Percentiles rank a stretch among this genome's conserved stretches.
Evolutionary conservation across 768 basidiomycete species (phyloP).

Genomic region (Leccinum variicolor): DNA sequence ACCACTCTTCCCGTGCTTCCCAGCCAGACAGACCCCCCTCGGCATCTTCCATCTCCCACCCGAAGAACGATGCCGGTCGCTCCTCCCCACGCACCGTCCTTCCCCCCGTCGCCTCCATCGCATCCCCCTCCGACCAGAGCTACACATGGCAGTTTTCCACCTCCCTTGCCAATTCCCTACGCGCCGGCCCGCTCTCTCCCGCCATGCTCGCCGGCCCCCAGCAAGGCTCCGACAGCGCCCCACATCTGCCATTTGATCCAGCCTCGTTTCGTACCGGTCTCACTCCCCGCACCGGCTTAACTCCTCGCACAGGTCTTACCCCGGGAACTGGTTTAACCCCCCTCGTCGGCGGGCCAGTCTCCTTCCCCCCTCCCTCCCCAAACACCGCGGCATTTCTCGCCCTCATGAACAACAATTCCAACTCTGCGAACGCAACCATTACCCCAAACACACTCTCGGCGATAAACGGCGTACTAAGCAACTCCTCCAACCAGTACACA

Average conservation of each 20-base stretch:
- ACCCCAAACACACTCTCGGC: conserved; percentile 57
- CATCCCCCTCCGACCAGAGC: conserved; percentile 48
- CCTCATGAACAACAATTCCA: conserved; percentile 65
- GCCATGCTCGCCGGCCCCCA: conserved; percentile 94
- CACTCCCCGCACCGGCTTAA: conserved; percentile 83
- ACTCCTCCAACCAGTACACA: conserved; percentile 23
- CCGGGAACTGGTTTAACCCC: conserved; percentile 77
- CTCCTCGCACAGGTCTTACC: conserved; percentile 80
- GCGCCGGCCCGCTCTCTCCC: conserved; percentile 91
- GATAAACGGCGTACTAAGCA: conserved; percentile 73
- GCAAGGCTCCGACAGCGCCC: conserved; percentile 38
- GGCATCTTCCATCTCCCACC: conserved; percentile 29
- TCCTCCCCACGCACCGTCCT: conserved; percentile 65
- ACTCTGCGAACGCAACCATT: conserved; percentile 43
- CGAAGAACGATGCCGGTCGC: conserved; percentile 31
- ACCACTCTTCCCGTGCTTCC: conserved; percentile 37
- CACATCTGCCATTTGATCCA: conserved; percentile 60
- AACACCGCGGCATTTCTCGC: conserved; percentile 91
- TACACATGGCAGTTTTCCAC: conserved; percentile 63
- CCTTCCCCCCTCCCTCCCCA: conserved; percentile 81
- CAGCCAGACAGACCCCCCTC: conserved; percentile 32
- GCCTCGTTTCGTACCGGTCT: conserved; percentile 78
- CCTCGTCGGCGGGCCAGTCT: conserved; percentile 66
- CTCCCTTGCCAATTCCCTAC: conserved; percentile 70
- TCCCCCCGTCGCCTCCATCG: conserved; percentile 77